Percentiles rank a stretch among this genome's conserved stretches.
Conservation (phyloP, 257 asterid genomes). For the Nicotiana tomentosiformis region DNA sequence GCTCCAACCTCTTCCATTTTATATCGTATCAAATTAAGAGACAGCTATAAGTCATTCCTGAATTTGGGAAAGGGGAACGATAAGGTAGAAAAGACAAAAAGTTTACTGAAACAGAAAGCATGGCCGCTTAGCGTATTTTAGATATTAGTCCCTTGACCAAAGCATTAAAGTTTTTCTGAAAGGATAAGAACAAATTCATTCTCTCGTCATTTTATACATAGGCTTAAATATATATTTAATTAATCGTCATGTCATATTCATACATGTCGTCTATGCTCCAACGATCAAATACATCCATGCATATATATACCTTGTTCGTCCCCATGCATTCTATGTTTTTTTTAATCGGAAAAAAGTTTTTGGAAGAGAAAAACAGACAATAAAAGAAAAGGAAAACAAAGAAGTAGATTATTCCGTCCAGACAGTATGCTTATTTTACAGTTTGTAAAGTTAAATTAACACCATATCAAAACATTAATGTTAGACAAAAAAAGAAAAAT, state of each 20-base stretch:
- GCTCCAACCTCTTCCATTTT: no score
- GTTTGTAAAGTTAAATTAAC: no score
- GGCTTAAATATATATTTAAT: neutral
- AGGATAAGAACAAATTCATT: constrained; percentile 39
- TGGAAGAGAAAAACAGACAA: no score
- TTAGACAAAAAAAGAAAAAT: no score
- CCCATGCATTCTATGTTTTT: neutral
- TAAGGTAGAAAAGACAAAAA: constrained; percentile 21
- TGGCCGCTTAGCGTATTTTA: constrained; percentile 3
- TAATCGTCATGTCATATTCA: neutral
- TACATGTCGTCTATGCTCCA: neutral
- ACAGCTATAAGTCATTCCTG: neutral
- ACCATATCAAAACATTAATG: no score
- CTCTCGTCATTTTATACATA: neutral
- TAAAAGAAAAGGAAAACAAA: no score
- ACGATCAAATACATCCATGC: no score
- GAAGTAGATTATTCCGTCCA: no score
- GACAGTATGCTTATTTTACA: no score
- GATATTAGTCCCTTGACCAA: neutral
- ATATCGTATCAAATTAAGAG: neutral
- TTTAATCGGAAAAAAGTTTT: no score
- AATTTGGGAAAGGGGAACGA: neutral
- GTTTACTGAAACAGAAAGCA: constrained; percentile 27
- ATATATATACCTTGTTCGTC: neutral
- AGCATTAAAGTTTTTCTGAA: constrained; percentile 7